Percentiles rank a stretch among this genome's conserved stretches.
phyloP scores from a whole-genome alignment of 371 early-diverging fungal genomes.

The Mucor ambiguus region DNA sequence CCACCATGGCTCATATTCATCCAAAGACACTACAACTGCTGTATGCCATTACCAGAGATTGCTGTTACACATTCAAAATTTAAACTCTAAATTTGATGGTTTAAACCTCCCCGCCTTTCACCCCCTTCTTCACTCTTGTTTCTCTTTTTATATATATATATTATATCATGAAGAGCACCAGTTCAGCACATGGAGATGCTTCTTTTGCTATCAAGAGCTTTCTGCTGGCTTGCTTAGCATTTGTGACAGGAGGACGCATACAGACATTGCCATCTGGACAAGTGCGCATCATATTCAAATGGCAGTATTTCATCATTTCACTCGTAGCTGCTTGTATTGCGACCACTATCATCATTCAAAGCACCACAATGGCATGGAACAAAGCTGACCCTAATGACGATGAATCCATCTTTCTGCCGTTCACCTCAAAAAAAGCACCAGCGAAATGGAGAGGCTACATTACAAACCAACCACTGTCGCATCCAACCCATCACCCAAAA shows the following conservation, averaged over 20 bases:
- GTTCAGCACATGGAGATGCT: background rate
- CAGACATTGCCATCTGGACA: constrained; percentile 18
- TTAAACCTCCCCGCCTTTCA: background rate
- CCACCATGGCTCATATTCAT: background rate
- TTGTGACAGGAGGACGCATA: constrained; percentile 16
- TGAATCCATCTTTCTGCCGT: constrained; percentile 32
- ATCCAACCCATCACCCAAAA: constrained; percentile 31
- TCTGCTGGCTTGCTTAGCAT: background rate
- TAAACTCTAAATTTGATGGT: constrained; percentile 4
- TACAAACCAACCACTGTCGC: constrained; percentile 17
- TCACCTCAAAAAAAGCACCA: constrained; percentile 27
- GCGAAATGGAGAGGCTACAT: constrained; percentile 34
- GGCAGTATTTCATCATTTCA: constrained; percentile 24
- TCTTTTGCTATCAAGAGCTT: background rate
- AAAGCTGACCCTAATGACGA: constrained; percentile 20
- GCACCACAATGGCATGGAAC: constrained; percentile 10
- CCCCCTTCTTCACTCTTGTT: no score
- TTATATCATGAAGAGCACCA: background rate
- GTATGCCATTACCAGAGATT: background rate
- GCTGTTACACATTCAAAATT: background rate
- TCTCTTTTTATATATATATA: background rate
- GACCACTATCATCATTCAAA: constrained; percentile 8
- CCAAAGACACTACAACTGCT: background rate
- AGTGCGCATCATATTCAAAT: constrained; percentile 16
- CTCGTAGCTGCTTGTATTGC: constrained; percentile 10